phyloP scores from a whole-genome alignment of 768 basidiomycete genomes.

The Boletus subparvulus region DNA sequence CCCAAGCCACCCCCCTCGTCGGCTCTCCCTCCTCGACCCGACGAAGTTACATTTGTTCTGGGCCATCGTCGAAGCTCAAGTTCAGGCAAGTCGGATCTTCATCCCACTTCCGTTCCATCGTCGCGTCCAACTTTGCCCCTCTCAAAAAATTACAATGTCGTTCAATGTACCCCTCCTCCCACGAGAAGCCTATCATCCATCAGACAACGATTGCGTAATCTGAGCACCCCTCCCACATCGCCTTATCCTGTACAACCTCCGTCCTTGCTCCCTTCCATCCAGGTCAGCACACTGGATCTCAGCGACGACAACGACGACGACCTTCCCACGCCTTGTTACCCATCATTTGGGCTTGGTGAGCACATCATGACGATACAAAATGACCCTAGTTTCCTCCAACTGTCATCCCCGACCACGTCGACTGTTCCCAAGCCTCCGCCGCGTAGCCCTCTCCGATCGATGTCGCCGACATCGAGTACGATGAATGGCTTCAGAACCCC shows the following conservation, averaged over 20 bases:
- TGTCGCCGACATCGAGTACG: constrained; percentile 18
- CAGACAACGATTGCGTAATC: constrained; percentile 64
- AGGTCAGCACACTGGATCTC: constrained; percentile 28
- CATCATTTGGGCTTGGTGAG: constrained; percentile 46
- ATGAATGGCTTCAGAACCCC: constrained; percentile 8
- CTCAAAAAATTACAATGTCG: constrained; percentile 33
- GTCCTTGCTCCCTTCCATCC: constrained; percentile 24
- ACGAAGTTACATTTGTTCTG: constrained; percentile 41
- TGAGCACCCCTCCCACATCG: constrained; percentile 55
- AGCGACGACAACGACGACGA: constrained; percentile 27
- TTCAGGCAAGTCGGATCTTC: constrained; percentile 28
- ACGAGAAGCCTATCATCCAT: constrained; percentile 46
- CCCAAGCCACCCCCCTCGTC: constrained; percentile 65
- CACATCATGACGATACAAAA: constrained; percentile 53
- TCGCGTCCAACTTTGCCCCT: constrained; percentile 35
- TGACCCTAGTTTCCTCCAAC: constrained; percentile 62
- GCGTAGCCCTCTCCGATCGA: constrained; percentile 24
- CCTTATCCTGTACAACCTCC: constrained; percentile 27
- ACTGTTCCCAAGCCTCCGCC: constrained; percentile 20
- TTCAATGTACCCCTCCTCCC: constrained; percentile 27
- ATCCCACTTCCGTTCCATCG: constrained; percentile 49
- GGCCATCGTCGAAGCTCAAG: constrained; percentile 37
- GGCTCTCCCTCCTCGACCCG: constrained; percentile 65
- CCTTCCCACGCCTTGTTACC: constrained; percentile 24
- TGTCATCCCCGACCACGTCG: constrained; percentile 46